Base-by-base conservation (phyloP, 2,329 filamentous ascomycete species). In the Bipolaris cookei region DNA sequence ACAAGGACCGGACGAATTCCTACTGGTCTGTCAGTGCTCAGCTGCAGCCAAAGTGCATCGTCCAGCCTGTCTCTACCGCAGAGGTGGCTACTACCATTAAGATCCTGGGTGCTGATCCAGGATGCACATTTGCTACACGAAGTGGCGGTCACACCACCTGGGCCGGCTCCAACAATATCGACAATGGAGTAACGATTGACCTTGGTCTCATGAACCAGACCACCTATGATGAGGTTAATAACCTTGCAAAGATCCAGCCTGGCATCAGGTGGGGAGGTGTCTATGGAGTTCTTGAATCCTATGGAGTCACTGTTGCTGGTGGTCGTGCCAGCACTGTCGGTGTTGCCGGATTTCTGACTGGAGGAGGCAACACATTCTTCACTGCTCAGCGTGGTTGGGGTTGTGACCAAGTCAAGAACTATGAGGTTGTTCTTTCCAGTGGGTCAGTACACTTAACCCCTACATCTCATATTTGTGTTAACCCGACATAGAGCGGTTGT, bases 401-500 rank as follows among this genome's bases (percentile, higher is more conserved):
- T 16, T 71, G 60, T 56, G 72, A 66, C 63, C 71, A 56, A 39
- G 69, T 68, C 3, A 51, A 42, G 38, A 76, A 75, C 25, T 70
- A 47, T 35, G 70, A 77, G 45, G 60, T 79, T n/a, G 76, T 79
- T 5, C 70, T 78, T 34, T 74, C 76, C 34, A 65, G 65, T 45
- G 78, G 76, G 35, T 68, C 8, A 43, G 58, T 63, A 18, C 13
- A 7, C 3, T 20, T 25, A 4, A 1, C 7, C 7, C 2, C 7
- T 21, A 6, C 13, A 21, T 7, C 6, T 70, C 25, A 72, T 78
- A 42, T 13, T 30, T 18, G 42, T 34, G 49, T 51, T 18, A 73
- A 80, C 41, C 6, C 18, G 1, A 30, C 8, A n/a, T 28, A 65
- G 60, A 14, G 65, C 69, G 6, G 58, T 79, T 8, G 67, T 77